phyloP scores from a whole-genome alignment of 1,139 yeast genomes.

The Suhomyces coccinellae region DNA sequence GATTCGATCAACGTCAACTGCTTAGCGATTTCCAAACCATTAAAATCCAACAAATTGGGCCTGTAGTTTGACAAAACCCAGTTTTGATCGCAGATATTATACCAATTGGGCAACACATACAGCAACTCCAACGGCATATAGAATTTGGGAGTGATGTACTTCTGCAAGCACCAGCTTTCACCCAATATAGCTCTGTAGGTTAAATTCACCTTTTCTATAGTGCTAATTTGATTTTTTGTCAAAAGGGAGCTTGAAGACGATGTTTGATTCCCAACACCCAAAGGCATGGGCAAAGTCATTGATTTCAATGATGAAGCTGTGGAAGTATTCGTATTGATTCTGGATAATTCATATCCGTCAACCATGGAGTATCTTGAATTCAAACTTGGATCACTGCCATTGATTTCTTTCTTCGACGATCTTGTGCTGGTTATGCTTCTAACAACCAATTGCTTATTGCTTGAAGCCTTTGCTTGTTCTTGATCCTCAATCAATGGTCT shows the following conservation, averaged over 20 bases:
- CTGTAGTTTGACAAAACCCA: constrained; percentile 50
- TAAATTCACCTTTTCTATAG: constrained; percentile 47
- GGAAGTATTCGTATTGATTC: constrained; percentile 46
- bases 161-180: constrained; percentile 47
- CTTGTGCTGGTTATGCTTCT: constrained; percentile 45
- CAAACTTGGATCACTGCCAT: constrained; percentile 22
- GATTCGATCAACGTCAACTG: constrained; percentile 84
- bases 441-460: constrained; percentile 41
- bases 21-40: constrained; percentile 79
- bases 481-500: constrained; percentile 33
- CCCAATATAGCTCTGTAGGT: constrained; percentile 54
- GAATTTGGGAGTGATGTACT: constrained; percentile 27
- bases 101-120: constrained; percentile 39
- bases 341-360: constrained; percentile 52
- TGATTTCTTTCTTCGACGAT: constrained; percentile 24
- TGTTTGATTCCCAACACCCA: constrained; percentile 45
- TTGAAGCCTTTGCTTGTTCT: constrained; percentile 12
- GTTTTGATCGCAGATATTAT: constrained; percentile 41
- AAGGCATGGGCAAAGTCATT: constrained; percentile 43
- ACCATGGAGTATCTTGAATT: constrained; percentile 45
- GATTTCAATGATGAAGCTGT: constrained; percentile 40
- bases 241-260: constrained; percentile 41
- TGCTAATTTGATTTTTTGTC: constrained; percentile 37
- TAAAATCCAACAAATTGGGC: constrained; percentile 64
- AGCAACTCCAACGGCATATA: constrained; percentile 33